Conservation (phyloP, 495 filamentous ascomycete species). For the Trichocladium uniseriatum region DNA sequence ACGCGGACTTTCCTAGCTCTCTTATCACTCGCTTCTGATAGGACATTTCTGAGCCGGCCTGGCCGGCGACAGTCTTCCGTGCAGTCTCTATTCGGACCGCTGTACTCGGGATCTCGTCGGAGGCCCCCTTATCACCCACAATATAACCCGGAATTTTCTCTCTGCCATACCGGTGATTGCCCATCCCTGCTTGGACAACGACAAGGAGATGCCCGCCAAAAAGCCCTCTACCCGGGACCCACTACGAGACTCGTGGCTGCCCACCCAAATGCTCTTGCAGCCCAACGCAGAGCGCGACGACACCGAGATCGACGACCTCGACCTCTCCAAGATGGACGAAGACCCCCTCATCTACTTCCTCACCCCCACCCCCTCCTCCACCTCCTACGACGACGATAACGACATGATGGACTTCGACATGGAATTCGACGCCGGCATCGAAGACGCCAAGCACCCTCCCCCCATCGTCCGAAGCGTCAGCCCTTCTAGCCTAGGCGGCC, state of each 20-base stretch:
- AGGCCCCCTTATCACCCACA: background rate
- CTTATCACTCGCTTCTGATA: slow-evolving; percentile 16
- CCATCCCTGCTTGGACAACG: background rate
- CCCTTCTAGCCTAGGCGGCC: slow-evolving; percentile 38
- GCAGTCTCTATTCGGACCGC: background rate
- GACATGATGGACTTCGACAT: slow-evolving; percentile 39
- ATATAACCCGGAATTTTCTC: background rate
- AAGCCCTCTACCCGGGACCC: background rate
- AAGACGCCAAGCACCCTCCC: slow-evolving; percentile 34
- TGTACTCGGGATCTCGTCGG: background rate
- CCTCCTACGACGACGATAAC: slow-evolving; percentile 23
- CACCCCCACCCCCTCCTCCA: slow-evolving; percentile 32
- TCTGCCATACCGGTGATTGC: background rate
- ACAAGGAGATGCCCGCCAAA: slow-evolving; percentile 1
- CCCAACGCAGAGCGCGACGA: slow-evolving; percentile 30
- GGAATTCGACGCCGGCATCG: slow-evolving; percentile 44
- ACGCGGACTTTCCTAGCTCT: background rate
- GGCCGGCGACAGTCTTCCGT: slow-evolving; percentile 18
- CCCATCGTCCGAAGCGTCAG: slow-evolving; percentile 38
- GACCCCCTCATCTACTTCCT: slow-evolving; percentile 43
- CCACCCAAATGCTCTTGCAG: slow-evolving; percentile 26
- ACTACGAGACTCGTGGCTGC: slow-evolving; percentile 22
- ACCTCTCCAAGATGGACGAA: slow-evolving; percentile 30
- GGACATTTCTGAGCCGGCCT: slow-evolving; percentile 25
- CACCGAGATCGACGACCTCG: slow-evolving; percentile 31